A percentile compares a stretch with the other conserved stretches of the same genome.
Evolutionary conservation across 495 filamentous ascomycete genomes (phyloP).

Genomic region (Schizothecium vesticola): DNA sequence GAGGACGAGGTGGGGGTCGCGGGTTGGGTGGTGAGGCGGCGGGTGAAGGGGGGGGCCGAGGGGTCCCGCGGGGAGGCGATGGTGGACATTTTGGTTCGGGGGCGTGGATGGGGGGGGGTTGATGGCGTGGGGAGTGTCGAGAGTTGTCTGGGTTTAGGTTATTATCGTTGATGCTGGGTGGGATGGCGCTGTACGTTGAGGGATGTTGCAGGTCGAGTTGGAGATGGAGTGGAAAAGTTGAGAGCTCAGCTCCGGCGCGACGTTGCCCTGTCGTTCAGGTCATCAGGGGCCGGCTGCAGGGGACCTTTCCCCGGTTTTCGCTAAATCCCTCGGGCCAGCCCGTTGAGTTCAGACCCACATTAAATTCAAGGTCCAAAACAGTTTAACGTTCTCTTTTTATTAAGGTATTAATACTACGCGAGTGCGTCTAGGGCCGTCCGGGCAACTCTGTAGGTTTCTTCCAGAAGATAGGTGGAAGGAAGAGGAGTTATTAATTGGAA

Average conservation of each 20-base stretch:
- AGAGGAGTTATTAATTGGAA: too few relatives aligned
- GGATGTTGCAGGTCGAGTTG: neutral
- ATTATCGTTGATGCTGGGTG: neutral
- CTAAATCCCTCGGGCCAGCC: neutral
- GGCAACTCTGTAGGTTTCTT: too few relatives aligned
- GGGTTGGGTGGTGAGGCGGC: conserved; percentile 33
- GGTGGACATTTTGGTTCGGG: conserved; percentile 58
- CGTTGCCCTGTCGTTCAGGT: neutral
- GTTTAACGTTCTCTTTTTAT: too few relatives aligned
- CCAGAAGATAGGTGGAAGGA: too few relatives aligned
- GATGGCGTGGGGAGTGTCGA: conserved; percentile 3
- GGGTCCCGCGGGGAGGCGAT: conserved; percentile 63
- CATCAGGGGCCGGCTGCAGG: neutral
- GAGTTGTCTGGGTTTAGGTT: neutral
- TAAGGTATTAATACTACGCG: too few relatives aligned
- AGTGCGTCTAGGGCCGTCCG: too few relatives aligned
- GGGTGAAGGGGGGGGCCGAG: conserved; percentile 27
- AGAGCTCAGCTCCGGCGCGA: neutral
- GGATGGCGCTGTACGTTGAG: neutral
- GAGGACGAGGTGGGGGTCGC: conserved; percentile 58
- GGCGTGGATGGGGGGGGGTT: neutral
- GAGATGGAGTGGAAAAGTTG: neutral
- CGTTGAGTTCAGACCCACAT: neutral
- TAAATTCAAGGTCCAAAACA: neutral
- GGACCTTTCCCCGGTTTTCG: neutral